A percentile compares a stretch with the other conserved stretches of the same genome.
Evolutionary conservation across 345 rosid species (phyloP).

Genomic region (Moringa oleifera): DNA sequence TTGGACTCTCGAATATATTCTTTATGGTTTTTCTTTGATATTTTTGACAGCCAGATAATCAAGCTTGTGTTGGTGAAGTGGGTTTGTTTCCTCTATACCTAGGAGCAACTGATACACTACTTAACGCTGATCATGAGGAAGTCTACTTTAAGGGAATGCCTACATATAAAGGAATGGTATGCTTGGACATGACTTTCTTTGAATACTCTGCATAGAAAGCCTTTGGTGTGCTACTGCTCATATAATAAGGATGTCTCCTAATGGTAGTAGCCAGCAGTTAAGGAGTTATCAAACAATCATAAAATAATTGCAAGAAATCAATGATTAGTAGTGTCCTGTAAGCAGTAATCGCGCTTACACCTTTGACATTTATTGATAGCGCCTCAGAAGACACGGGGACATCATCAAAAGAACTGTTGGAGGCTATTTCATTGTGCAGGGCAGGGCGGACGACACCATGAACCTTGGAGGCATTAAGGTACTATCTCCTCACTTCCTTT

Average conservation of each 20-base stretch:
- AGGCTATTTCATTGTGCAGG: slow-evolving; percentile 66
- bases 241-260: too few relatives aligned
- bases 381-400: slow-evolving; percentile 90
- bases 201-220: background rate
- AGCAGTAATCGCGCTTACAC: background rate
- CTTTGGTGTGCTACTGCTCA: background rate
- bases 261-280: background rate
- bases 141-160: slow-evolving; percentile 92
- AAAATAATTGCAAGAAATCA: background rate
- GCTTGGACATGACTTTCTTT: background rate
- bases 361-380: slow-evolving; percentile 33
- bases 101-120: slow-evolving; percentile 73
- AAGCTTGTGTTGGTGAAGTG: slow-evolving; percentile 79
- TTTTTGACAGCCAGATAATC: slow-evolving; percentile 58
- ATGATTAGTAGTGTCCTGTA: background rate
- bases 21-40: slow-evolving; percentile 13
- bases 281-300: background rate
- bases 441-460: slow-evolving; percentile 98
- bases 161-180: slow-evolving; percentile 56
- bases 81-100: slow-evolving; percentile 67
- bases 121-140: slow-evolving; percentile 70
- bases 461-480: slow-evolving; percentile 98
- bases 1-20: too few relatives aligned
- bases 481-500: background rate
- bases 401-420: slow-evolving; percentile 62